A percentile compares a stretch with the other conserved stretches of the same genome.
Evolutionary conservation across 306 rosid genomes (phyloP).

Genomic region (Casuarina equisetifolia): DNA sequence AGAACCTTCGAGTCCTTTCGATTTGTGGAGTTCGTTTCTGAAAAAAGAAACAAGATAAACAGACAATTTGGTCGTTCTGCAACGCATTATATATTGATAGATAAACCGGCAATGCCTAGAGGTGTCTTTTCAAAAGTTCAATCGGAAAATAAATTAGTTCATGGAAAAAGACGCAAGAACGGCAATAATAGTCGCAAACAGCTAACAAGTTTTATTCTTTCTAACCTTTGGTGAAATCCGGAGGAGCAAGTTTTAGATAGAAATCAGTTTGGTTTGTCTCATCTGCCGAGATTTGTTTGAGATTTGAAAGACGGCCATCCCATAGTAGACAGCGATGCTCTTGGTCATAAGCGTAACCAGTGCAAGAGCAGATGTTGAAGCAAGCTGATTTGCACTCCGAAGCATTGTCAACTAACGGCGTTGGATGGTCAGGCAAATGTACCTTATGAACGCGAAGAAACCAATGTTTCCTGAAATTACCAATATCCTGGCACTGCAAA

Average conservation of each 20-base stretch:
- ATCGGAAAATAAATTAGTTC: too few relatives aligned
- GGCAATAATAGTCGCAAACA: background rate
- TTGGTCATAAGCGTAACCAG: constrained; percentile 17
- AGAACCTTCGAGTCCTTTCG: background rate
- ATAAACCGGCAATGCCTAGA: background rate
- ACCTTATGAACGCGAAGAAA: background rate
- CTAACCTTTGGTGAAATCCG: background rate
- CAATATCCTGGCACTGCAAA: background rate
- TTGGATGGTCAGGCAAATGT: background rate
- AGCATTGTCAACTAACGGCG: background rate
- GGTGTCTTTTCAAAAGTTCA: background rate
- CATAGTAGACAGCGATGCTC: background rate
- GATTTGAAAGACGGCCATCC: background rate
- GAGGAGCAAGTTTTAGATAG: constrained; percentile 18
- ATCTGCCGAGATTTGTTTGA: constrained; percentile 3
- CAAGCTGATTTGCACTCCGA: background rate
- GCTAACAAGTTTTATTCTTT: background rate
- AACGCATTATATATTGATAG: background rate
- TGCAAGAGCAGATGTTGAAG: constrained; percentile 10
- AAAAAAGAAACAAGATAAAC: background rate
- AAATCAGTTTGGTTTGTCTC: background rate
- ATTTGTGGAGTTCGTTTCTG: too few relatives aligned
- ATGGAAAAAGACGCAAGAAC: background rate
- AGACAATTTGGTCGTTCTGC: background rate
- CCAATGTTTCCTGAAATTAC: background rate